These are phyloP conservation scores for Hyphopichia homilentoma DNA, from an alignment of 805 yeast species.

Conservation along the genomic window DNA sequence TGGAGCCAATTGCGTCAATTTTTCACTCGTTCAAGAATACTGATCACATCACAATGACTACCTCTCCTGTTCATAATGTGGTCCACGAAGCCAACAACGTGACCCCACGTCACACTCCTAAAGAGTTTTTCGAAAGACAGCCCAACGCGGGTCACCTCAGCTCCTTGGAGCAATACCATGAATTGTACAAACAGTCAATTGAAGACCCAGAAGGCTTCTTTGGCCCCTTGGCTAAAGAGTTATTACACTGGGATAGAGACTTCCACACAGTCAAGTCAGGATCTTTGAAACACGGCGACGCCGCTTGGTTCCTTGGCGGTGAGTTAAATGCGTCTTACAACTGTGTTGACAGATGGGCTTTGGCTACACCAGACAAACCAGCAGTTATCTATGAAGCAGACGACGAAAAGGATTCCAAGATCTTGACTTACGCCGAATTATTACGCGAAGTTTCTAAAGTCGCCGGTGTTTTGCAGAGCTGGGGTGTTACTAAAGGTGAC, in stretches of 20 bases:
- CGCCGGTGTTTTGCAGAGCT: constrained; percentile 60
- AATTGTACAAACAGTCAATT: constrained; percentile 70
- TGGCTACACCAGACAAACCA: constrained; percentile 62
- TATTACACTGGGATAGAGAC: constrained; percentile 76
- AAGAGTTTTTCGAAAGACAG: constrained; percentile 52
- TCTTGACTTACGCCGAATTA: constrained; percentile 67
- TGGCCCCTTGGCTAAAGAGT: constrained; percentile 69
- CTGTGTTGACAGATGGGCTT: constrained; percentile 80
- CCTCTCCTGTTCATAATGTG: constrained; percentile 35
- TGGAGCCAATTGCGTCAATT: too few relatives aligned
- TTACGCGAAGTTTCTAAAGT: constrained; percentile 66
- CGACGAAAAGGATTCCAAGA: constrained; percentile 61
- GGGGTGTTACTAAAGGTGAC: constrained; percentile 78
- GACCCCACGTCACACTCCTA: constrained; percentile 48
- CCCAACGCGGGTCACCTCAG: constrained; percentile 60
- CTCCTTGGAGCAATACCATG: constrained; percentile 63
- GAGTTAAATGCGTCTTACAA: constrained; percentile 77
- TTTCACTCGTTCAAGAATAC: too few relatives aligned
- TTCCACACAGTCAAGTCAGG: constrained; percentile 66
- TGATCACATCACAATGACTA: constrained; percentile 25
- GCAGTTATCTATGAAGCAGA: constrained; percentile 83
- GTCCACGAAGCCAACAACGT: constrained; percentile 62
- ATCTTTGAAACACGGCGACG: constrained; percentile 49
- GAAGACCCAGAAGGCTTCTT: constrained; percentile 77
- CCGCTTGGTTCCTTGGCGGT: constrained; percentile 79